Evolutionary conservation across 257 asterid genomes (phyloP), one percentile per base, ranked within the genome.

Genomic region (Hygrophila difformis): DNA sequence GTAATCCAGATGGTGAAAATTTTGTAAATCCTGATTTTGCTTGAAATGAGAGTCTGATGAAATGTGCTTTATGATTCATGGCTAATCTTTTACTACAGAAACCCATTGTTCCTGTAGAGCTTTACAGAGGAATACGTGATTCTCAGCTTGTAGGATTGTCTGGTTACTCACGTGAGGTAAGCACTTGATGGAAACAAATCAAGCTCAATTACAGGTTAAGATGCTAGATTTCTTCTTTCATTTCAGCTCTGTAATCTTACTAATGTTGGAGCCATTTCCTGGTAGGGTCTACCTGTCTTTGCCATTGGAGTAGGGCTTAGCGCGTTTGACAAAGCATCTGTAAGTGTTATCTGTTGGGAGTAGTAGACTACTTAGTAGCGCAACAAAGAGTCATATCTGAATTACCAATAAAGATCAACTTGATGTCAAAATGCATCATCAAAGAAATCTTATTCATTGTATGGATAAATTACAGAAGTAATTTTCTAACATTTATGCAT

Each of bases 131-230:
- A 7, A 77, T 77, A 48, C 93, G 87, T 22, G 87, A 77, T 62
- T 68, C 93, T 14, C 84, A 77, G 62, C 93, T 71, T 44, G 52
- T 74, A 59, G 87, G 87, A 24, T 46, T 74, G 44, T 69, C 93
- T 1, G 87, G 84, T 49, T 81, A 81, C 79, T 65, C 87, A 16
- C 45, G 66, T 13, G 84, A 81, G 92, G 92, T 47, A 57, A 58
- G 53, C 45, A 12, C 13, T 51, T 51, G 29, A 19, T 23, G 15
- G 26, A 18, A 5, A 8, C 3, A 4, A 19, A 15, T 1, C 13
- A 39, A 39, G 4, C 6, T 13, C 45, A 8, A 36, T 37, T 53
- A 9, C 23, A 48, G 18, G 41, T 23, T 36, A 24, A 29, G 12
- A 9, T 5, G 12, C 43, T 26, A 28, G 19, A 23, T 40, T 16